Evolutionary conservation across 306 rosid genomes (phyloP), one percentile per base, ranked within the genome.

Genomic region (Mucuna pruriens): DNA sequence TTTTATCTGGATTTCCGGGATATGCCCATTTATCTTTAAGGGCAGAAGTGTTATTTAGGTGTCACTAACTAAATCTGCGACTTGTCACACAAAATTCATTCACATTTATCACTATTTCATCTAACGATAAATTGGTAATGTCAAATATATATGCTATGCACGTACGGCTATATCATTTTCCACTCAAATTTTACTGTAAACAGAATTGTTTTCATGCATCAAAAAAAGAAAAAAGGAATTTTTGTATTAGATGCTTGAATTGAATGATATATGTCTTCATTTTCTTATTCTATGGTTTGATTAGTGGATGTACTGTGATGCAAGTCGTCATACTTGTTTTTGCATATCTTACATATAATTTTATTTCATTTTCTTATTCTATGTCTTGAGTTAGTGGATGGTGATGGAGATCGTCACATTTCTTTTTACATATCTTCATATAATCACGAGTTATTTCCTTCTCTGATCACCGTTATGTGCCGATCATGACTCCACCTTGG

Each of bases 1-100:
- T 83, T 69, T 55, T 42, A 42, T 61, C 86, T 60, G 42, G 86
- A 83, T 83, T 83, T 70, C 51, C 86, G 86, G 86, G 86, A 83
- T 83, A 83, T 77, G 86, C 74, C 77, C 3, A 16, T 49, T 31
- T 49, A 25, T 67, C 61, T 69, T 25, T 34, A 3, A 39, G 60
- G 77, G 58, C 42, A 46, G 15, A 57, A 48, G 23, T 15, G 36
- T 9, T 58, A 49, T 66, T 20, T 20, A 22, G 36, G 12, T 67
- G 73, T 67, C 71, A 54, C 34, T 67, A 67, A 65, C 49, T 17
- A 20, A 38, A 38, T 65, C 71, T n/a, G 0, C 71, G 17, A 64
- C 49, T 65, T 3, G n/a, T 36, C 29, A 36, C 15, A 16, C 7
- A 34, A 33, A 63, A 33, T 64, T 26, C 26, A 64, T 64, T n/a